Evolutionary conservation across 225 moss, liverwort and hornwort species (phyloP).

Genomic region (Ulota crispa): DNA sequence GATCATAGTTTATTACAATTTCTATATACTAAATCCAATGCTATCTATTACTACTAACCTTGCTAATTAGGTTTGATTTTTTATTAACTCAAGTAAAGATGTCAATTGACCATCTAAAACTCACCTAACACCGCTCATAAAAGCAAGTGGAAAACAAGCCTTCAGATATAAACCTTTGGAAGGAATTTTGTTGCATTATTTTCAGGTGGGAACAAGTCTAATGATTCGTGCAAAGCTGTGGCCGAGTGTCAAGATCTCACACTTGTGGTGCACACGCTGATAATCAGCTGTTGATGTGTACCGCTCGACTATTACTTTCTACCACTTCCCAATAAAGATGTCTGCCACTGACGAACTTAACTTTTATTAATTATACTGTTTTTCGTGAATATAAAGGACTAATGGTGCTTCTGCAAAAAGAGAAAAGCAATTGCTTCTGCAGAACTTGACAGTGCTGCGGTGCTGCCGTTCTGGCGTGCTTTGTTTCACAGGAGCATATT

Average conservation of each 20-base stretch:
- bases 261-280: slow-evolving; percentile 15
- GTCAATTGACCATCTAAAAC: too few species aligned
- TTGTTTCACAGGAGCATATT: background rate
- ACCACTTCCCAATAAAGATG: slow-evolving; percentile 37
- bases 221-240: slow-evolving; percentile 16
- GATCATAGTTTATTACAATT: too few species aligned
- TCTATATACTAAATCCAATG: too few species aligned
- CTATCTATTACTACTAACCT: too few species aligned
- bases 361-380: background rate
- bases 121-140: too few species aligned
- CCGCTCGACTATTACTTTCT: slow-evolving; percentile 38
- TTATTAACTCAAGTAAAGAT: too few species aligned
- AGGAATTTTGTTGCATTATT: background rate
- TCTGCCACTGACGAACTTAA: slow-evolving; percentile 12
- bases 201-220: background rate
- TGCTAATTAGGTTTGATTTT: too few species aligned
- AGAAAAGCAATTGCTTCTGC: slow-evolving; percentile 1
- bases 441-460: slow-evolving; percentile 29
- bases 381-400: background rate
- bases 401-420: slow-evolving; percentile 5
- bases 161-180: too few species aligned
- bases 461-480: slow-evolving; percentile 1
- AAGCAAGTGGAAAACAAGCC: too few species aligned
- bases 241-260: slow-evolving; percentile 21
- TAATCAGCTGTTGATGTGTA: slow-evolving; percentile 29